Conservation (phyloP, 2,329 filamentous ascomycete species). For the Penicillium sp. region DNA sequence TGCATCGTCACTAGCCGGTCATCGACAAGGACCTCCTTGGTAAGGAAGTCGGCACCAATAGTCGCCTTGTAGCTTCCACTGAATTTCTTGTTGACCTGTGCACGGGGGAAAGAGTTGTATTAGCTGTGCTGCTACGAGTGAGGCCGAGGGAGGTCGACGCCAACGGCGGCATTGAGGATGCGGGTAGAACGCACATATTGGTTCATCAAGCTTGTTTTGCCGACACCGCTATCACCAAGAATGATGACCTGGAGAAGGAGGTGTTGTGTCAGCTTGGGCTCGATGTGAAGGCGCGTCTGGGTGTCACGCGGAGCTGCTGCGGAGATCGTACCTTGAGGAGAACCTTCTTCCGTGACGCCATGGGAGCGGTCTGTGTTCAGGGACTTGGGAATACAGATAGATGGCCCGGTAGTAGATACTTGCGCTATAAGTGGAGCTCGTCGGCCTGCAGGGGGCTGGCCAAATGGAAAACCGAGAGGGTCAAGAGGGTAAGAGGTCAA, state of each 20-base stretch:
- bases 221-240: conserved; percentile 96
- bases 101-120: conserved; percentile 8
- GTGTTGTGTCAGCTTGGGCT: conserved; percentile 12
- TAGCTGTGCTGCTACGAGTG: conserved; percentile 17
- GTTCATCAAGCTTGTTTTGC: conserved; percentile 99
- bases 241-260: conserved; percentile 78
- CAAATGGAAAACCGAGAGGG: background rate
- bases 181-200: conserved; percentile 81
- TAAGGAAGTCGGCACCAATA: conserved; percentile 97
- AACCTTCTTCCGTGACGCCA: conserved; percentile 87
- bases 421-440: background rate
- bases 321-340: conserved; percentile 71
- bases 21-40: conserved; percentile 95
- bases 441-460: background rate
- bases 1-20: conserved; percentile 98
- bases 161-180: background rate
- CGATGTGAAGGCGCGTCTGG: background rate
- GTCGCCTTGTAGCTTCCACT: conserved; percentile 99
- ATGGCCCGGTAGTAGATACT: background rate
- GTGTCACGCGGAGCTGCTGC: conserved; percentile 17
- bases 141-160: conserved; percentile 13
- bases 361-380: conserved; percentile 40
- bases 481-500: conserved; percentile 4
- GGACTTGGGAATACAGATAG: background rate
- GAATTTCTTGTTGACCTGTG: conserved; percentile 99